Conservation (phyloP, 257 asterid species). For the Craterostigma plantagineum region DNA sequence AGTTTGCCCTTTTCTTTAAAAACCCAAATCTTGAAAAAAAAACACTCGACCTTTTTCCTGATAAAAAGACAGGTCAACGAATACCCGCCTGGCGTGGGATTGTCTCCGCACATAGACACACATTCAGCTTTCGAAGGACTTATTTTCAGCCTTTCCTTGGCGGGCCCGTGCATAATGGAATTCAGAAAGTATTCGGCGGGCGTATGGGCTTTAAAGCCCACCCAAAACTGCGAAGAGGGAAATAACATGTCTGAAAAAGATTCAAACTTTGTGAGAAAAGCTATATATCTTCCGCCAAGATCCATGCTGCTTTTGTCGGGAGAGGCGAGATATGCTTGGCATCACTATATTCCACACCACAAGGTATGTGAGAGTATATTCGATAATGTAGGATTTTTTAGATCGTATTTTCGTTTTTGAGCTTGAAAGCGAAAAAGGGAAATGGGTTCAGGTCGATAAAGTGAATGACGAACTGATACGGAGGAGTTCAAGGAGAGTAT, state of each 20-base stretch:
- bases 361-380: slow-evolving; percentile 28
- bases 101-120: slow-evolving; percentile 94
- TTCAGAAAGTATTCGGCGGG: slow-evolving; percentile 60
- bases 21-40: neutral
- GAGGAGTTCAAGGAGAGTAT: slow-evolving; percentile 74
- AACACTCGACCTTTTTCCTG: slow-evolving; percentile 5
- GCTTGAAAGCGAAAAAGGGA: neutral
- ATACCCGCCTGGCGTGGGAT: slow-evolving; percentile 84
- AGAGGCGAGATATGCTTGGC: slow-evolving; percentile 97
- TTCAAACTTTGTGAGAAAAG: slow-evolving; percentile 44
- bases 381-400: neutral
- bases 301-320: slow-evolving; percentile 68
- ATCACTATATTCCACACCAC: slow-evolving; percentile 96
- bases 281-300: slow-evolving; percentile 86
- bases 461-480: slow-evolving; percentile 51
- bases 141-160: slow-evolving; percentile 86
- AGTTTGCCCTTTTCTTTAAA: slow-evolving; percentile 11
- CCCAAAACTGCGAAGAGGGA: too few species aligned
- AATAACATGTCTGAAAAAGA: too few species aligned
- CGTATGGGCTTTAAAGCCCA: slow-evolving; percentile 29
- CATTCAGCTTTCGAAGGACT: slow-evolving; percentile 88
- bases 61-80: slow-evolving; percentile 67
- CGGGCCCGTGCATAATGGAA: slow-evolving; percentile 96
- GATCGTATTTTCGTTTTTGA: neutral
- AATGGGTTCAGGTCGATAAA: slow-evolving; percentile 43